A percentile compares a stretch with the other conserved stretches of the same genome.
phyloP scores from a whole-genome alignment of 106 monocot species.

The Agapanthus africanus region DNA sequence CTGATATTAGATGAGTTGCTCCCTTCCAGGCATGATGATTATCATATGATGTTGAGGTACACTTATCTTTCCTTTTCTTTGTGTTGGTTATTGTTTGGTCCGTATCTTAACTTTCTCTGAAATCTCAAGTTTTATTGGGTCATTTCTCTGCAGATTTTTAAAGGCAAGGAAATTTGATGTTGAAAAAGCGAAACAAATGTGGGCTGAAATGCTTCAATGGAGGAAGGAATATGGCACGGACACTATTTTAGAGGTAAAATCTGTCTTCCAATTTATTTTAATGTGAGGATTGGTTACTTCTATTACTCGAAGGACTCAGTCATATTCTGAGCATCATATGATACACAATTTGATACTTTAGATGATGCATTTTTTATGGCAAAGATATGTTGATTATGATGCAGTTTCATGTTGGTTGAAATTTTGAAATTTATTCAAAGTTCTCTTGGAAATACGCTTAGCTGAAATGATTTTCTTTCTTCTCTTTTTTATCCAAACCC shows the following conservation, averaged over 20 bases:
- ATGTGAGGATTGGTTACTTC: too few species aligned
- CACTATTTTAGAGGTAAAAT: conserved; percentile 51
- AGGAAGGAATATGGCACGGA: conserved; percentile 67
- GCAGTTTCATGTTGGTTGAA: not conserved
- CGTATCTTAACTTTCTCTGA: not conserved
- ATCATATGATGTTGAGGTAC: conserved; percentile 80
- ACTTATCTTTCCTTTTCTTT: not conserved
- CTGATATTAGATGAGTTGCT: conserved; percentile 60
- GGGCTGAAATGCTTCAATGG: conserved; percentile 91
- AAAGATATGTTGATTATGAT: not conserved
- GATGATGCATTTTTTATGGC: not conserved
- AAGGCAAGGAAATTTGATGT: conserved; percentile 89
- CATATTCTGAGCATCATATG: too few species aligned
- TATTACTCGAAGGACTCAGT: too few species aligned
- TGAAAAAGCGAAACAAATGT: conserved; percentile 91
- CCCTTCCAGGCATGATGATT: conserved; percentile 67
- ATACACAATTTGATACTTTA: not conserved
- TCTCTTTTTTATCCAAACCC: not conserved
- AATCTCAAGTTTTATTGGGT: not conserved
- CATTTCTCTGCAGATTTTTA: conserved; percentile 44
- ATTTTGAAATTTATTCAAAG: not conserved
- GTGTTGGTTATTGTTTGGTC: not conserved
- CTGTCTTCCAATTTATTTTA: not conserved
- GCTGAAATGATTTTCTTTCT: too few species aligned
- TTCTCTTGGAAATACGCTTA: too few species aligned